phyloP scores from a whole-genome alignment of 345 rosid species.

The Erodium maritimum region DNA sequence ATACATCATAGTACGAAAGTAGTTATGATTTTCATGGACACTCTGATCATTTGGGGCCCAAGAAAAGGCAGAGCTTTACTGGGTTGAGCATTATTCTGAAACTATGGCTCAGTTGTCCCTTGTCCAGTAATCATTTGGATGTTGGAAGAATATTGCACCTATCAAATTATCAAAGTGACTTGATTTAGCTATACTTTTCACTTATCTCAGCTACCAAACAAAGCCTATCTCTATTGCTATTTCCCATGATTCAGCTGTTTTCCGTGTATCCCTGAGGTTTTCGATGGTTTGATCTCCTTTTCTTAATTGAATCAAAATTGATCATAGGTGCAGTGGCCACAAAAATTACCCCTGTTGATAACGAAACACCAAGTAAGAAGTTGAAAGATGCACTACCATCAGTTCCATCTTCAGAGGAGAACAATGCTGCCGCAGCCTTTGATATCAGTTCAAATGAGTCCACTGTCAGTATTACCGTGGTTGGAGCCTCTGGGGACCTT shows the following conservation, averaged over 20 bases:
- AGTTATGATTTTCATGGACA: not conserved
- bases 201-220: not conserved
- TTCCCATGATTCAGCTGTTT: not conserved
- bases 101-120: no score
- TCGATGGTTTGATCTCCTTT: not conserved
- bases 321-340: constrained; percentile 51
- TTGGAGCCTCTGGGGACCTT: constrained; percentile 99
- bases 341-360: constrained; percentile 23
- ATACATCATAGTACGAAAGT: no score
- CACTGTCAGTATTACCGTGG: constrained; percentile 79
- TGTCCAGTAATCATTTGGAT: no score
- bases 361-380: constrained; percentile 30
- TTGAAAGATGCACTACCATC: constrained; percentile 36
- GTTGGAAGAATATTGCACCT: no score
- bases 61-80: not conserved
- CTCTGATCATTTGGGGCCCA: not conserved
- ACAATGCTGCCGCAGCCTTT: constrained; percentile 25
- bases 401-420: constrained; percentile 27
- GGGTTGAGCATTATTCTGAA: not conserved
- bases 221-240: not conserved
- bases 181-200: not conserved
- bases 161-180: not conserved
- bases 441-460: constrained; percentile 40
- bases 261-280: not conserved
- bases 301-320: constrained; percentile 7